A percentile compares a stretch with the other conserved stretches of the same genome.
phyloP scores from a whole-genome alignment of 116 monocot species.

The Dioscorea cayenensis region DNA sequence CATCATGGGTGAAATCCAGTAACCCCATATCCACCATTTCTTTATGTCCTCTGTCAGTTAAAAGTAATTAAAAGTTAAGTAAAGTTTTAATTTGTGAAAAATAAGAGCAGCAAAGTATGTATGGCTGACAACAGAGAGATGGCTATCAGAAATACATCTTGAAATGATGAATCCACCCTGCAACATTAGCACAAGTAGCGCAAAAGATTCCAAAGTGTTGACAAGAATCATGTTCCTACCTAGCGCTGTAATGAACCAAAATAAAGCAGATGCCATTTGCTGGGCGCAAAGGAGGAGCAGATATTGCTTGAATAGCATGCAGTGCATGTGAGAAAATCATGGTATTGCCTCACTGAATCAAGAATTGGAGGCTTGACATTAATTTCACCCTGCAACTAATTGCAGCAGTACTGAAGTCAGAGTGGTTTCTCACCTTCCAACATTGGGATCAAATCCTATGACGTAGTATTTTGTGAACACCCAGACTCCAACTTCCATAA shows the following conservation, averaged over 20 bases:
- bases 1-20: constrained; percentile 64
- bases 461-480: constrained; percentile 34
- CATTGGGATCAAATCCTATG: constrained; percentile 54
- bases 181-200: constrained; percentile 31
- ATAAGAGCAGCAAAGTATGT: background rate
- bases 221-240: constrained; percentile 40
- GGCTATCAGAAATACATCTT: constrained; percentile 12
- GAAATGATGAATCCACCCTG: constrained; percentile 45
- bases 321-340: background rate
- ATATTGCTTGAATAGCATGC: constrained; percentile 54
- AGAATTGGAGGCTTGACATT: background rate
- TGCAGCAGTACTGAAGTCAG: no score
- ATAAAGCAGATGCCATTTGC: constrained; percentile 50
- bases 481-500: constrained; percentile 37
- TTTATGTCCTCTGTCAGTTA: constrained; percentile 32
- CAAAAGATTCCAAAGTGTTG: constrained; percentile 33
- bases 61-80: no score
- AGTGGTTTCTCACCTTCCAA: constrained; percentile 25
- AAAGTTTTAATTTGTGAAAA: background rate
- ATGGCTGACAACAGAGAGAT: no score
- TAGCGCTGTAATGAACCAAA: constrained; percentile 37
- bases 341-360: background rate
- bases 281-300: constrained; percentile 34
- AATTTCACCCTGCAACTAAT: no score
- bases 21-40: constrained; percentile 70